A percentile compares a stretch with the other conserved stretches of the same genome.
phyloP scores from a whole-genome alignment of 345 rosid species.

The Stellera chamaejasme region DNA sequence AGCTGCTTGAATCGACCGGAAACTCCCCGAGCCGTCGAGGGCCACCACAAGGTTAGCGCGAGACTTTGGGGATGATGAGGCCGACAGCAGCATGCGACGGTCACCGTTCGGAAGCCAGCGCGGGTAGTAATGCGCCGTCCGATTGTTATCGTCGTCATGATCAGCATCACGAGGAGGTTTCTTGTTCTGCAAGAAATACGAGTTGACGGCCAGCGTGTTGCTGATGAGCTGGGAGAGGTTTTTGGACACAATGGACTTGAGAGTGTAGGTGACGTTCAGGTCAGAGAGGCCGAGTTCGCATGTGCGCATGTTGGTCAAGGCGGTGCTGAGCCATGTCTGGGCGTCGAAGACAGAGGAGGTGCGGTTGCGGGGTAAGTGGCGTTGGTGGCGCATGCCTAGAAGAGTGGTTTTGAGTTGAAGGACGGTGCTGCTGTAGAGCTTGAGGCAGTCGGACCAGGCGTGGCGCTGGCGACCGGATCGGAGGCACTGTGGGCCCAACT shows the following conservation, averaged over 20 bases:
- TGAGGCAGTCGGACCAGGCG: conserved; percentile 58
- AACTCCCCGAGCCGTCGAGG: conserved; percentile 54
- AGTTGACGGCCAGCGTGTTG: conserved; percentile 51
- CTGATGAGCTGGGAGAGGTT: conserved; percentile 50
- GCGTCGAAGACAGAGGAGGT: conserved; percentile 52
- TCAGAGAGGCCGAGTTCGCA: conserved; percentile 56
- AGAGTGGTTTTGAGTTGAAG: conserved; percentile 59
- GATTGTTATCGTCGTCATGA: not conserved
- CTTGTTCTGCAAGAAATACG: conserved; percentile 24
- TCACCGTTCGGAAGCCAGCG: conserved; percentile 34
- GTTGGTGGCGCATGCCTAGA: conserved; percentile 17
- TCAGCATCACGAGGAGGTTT: not conserved
- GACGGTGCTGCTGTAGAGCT: conserved; percentile 48
- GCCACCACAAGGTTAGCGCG: conserved; percentile 54
- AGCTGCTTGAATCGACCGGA: conserved; percentile 49
- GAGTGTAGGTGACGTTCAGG: conserved; percentile 48
- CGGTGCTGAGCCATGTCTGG: conserved; percentile 88
- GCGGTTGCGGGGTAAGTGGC: not conserved
- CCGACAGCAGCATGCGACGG: conserved; percentile 28
- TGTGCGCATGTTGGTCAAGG: conserved; percentile 69
- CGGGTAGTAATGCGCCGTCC: conserved; percentile 23
- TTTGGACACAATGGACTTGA: conserved; percentile 32
- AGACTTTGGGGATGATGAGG: conserved; percentile 11
- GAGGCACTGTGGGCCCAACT: conserved; percentile 19
- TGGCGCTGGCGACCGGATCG: conserved; percentile 25